Conservation (phyloP, 202 grass and related monocot genomes). For the Bolboschoenoplectus hybrid region DNA sequence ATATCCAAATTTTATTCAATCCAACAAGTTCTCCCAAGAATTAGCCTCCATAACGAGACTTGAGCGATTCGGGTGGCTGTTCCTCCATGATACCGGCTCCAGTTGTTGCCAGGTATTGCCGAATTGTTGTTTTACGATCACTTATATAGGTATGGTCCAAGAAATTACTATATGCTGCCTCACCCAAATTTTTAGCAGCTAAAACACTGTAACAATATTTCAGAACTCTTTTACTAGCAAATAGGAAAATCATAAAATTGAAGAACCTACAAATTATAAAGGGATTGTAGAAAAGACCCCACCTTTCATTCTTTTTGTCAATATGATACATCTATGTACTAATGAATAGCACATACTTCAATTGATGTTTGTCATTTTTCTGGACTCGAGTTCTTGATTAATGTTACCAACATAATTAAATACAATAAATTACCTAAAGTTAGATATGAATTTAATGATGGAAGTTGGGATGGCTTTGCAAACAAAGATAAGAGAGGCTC, state of each 20-base stretch:
- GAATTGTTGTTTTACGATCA: slow-evolving; percentile 65
- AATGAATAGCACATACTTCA: background rate
- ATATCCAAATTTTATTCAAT: slow-evolving; percentile 22
- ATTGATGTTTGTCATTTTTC: background rate
- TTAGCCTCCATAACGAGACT: slow-evolving; percentile 80
- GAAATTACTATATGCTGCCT: slow-evolving; percentile 70
- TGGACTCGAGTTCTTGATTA: slow-evolving; percentile 3
- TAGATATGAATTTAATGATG: background rate
- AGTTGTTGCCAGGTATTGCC: slow-evolving; percentile 60
- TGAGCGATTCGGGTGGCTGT: slow-evolving; percentile 72
- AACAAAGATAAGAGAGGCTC: background rate
- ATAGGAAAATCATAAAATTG: background rate
- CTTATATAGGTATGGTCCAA: slow-evolving; percentile 89
- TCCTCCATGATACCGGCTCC: slow-evolving; percentile 88
- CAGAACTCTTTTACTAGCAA: slow-evolving; percentile 19
- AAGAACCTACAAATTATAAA: background rate
- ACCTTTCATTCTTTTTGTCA: background rate
- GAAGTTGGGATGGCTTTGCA: background rate
- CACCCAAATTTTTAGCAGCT: slow-evolving; percentile 82
- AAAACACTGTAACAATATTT: slow-evolving; percentile 63
- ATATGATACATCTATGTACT: background rate
- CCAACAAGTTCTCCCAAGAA: background rate
- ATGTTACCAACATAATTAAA: background rate
- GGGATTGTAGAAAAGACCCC: background rate
- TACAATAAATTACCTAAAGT: background rate